Conservation (phyloP, 2,329 filamentous ascomycete genomes). For the Alternaria atra region DNA sequence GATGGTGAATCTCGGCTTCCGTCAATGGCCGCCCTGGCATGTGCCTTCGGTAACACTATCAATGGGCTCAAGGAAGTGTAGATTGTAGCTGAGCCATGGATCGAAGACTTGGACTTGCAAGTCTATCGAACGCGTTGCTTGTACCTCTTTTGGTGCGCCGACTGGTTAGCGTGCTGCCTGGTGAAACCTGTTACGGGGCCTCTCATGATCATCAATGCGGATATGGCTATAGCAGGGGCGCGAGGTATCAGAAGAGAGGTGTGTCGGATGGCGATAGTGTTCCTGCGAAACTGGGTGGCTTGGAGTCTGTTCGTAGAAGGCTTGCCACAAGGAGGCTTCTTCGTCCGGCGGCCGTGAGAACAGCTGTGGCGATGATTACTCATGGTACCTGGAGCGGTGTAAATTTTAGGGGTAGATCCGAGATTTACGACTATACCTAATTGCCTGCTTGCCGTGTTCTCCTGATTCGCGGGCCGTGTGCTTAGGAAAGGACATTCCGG, state of each 20-base stretch:
- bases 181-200: slow-evolving; percentile 1
- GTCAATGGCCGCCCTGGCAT: slow-evolving; percentile 11
- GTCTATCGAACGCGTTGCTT: slow-evolving; percentile 17
- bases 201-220: slow-evolving; percentile 7
- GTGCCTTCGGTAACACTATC: slow-evolving; percentile 13
- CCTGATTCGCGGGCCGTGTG: neutral
- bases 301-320: slow-evolving; percentile 25
- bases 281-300: slow-evolving; percentile 26
- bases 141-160: slow-evolving; percentile 25
- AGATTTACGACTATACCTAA: slow-evolving; percentile 1
- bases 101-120: slow-evolving; percentile 14
- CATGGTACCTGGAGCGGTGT: neutral
- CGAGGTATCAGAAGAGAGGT: neutral
- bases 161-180: slow-evolving; percentile 22
- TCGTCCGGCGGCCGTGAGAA: neutral
- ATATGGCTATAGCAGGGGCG: neutral
- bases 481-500: neutral
- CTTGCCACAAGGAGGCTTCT: slow-evolving; percentile 15
- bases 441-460: neutral
- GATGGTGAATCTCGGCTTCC: slow-evolving; percentile 7
- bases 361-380: neutral
- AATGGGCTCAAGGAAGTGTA: slow-evolving; percentile 16
- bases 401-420: neutral
- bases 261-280: neutral
- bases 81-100: neutral